Conservation (phyloP, 768 basidiomycete species). For the Rhizopogon vinicolor region DNA sequence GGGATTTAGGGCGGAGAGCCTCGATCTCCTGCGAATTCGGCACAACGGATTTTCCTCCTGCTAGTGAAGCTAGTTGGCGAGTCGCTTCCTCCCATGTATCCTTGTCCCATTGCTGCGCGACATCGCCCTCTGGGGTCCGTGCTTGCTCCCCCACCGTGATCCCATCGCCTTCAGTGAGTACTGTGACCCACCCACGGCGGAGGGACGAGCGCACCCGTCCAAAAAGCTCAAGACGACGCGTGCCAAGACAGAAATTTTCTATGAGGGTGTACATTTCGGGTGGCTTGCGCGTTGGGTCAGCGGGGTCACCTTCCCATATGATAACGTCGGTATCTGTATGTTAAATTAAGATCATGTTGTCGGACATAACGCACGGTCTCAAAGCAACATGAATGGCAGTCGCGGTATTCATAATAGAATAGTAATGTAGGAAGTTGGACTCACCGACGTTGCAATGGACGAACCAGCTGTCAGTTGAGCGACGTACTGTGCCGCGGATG, state of each 20-base stretch:
- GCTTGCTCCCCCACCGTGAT: constrained; percentile 37
- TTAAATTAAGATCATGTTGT: background rate
- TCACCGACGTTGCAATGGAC: constrained; percentile 96
- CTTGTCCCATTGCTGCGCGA: constrained; percentile 47
- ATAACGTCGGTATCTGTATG: constrained; percentile 90
- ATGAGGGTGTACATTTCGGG: constrained; percentile 95
- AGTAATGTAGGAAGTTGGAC: constrained; percentile 20
- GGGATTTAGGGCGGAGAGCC: constrained; percentile 80
- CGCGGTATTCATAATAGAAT: background rate
- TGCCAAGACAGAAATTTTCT: constrained; percentile 96
- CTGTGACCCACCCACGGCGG: constrained; percentile 92
- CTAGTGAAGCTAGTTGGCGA: constrained; percentile 42
- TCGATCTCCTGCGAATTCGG: constrained; percentile 81
- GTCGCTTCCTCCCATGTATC: constrained; percentile 64
- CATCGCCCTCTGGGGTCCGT: constrained; percentile 17
- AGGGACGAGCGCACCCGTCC: constrained; percentile 63
- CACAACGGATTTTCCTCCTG: constrained; percentile 56
- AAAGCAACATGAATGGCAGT: constrained; percentile 2
- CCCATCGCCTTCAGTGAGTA: constrained; percentile 62
- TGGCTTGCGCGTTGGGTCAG: constrained; percentile 82
- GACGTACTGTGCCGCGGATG: constrained; percentile 92
- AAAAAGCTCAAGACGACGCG: constrained; percentile 87
- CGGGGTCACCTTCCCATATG: constrained; percentile 90
- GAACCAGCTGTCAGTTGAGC: constrained; percentile 93
- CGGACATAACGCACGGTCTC: too few relatives aligned